Conservation (phyloP, 2,329 filamentous ascomycete genomes). For the Pestalotiopsis sp. region DNA sequence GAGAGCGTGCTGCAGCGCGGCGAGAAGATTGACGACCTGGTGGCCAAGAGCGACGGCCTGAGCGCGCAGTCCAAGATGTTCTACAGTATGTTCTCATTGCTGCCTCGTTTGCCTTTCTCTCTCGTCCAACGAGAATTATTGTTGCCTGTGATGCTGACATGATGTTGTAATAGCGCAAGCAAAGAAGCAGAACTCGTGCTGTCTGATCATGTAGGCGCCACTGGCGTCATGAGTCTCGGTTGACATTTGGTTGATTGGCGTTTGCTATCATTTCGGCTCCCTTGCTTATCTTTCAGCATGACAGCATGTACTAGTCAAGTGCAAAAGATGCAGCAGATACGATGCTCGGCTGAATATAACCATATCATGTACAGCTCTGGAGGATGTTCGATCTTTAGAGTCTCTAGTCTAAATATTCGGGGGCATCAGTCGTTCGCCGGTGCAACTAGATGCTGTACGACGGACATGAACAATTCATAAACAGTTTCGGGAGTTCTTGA, state of each 20-base stretch:
- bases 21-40: conserved; percentile 94
- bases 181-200: conserved; percentile 82
- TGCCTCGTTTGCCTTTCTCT: not conserved
- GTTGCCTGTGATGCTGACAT: conserved; percentile 14
- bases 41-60: conserved; percentile 88
- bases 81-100: conserved; percentile 62
- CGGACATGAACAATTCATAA: not conserved
- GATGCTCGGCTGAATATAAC: not conserved
- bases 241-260: conserved; percentile 5
- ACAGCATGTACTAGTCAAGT: conserved; percentile 12
- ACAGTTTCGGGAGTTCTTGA: conserved; percentile 11
- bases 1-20: conserved; percentile 84
- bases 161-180: conserved; percentile 51
- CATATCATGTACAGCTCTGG: not conserved
- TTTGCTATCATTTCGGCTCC: conserved; percentile 7
- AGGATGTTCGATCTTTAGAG: not conserved
- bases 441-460: not conserved
- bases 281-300: conserved; percentile 22
- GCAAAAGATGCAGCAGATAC: conserved; percentile 10
- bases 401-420: not conserved
- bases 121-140: not conserved
- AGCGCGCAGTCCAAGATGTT: conserved; percentile 97
- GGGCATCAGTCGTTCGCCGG: conserved; percentile 20
- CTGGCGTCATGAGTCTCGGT: not conserved
- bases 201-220: conserved; percentile 61